These are phyloP conservation scores for Pisolithus marmoratus DNA, from an alignment of 768 basidiomycete species.

Conservation along the genomic window DNA sequence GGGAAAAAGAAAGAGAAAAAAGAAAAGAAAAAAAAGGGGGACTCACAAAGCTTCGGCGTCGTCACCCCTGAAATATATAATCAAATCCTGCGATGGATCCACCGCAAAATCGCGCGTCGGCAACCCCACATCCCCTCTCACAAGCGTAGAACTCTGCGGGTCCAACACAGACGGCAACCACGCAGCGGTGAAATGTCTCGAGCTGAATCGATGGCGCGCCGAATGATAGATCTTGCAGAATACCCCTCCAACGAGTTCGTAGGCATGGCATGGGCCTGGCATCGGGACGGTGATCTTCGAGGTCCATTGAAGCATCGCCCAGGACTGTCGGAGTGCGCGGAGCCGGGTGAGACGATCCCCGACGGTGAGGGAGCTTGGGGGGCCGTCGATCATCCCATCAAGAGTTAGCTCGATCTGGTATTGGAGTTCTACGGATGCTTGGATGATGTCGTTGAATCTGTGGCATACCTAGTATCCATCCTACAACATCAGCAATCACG, in stretches of 20 bases:
- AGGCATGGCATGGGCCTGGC: slow-evolving; percentile 39
- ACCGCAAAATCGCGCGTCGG: slow-evolving; percentile 52
- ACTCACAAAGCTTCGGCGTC: slow-evolving; percentile 13
- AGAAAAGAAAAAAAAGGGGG: not conserved
- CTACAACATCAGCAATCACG: not conserved
- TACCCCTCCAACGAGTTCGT: slow-evolving; percentile 56
- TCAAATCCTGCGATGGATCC: slow-evolving; percentile 60
- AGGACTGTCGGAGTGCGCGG: slow-evolving; percentile 29
- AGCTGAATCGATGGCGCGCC: slow-evolving; percentile 20
- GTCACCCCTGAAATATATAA: slow-evolving; percentile 36
- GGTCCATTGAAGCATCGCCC: slow-evolving; percentile 29
- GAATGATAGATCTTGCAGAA: slow-evolving; percentile 40
- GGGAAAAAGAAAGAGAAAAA: too few relatives aligned
- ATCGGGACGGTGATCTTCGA: slow-evolving; percentile 20
- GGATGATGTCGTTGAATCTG: slow-evolving; percentile 13
- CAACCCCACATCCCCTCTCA: slow-evolving; percentile 34
- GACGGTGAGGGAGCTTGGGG: slow-evolving; percentile 9
- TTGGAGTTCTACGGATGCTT: slow-evolving; percentile 27
- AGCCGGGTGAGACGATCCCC: slow-evolving; percentile 31
- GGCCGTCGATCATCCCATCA: slow-evolving; percentile 30
- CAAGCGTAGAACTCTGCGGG: slow-evolving; percentile 5
- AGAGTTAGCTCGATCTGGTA: slow-evolving; percentile 35
- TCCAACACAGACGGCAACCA: slow-evolving; percentile 16
- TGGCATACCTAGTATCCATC: slow-evolving; percentile 16
- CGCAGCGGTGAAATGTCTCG: slow-evolving; percentile 18